Evolutionary conservation across 2,329 filamentous ascomycete genomes (phyloP).

Genomic region (Penicillium corylophilum): DNA sequence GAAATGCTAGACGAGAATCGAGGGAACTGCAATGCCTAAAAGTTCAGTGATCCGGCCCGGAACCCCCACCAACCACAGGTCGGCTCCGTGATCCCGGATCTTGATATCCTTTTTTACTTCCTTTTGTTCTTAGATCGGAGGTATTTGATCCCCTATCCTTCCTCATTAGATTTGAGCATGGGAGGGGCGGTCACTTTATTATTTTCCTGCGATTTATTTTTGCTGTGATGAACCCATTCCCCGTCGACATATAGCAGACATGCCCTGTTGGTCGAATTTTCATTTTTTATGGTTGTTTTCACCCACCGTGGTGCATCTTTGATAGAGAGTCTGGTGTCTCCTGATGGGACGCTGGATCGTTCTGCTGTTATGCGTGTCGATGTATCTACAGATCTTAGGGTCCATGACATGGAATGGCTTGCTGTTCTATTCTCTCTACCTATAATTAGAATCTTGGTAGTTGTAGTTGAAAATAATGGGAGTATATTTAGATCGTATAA

Average conservation of each 20-base stretch:
- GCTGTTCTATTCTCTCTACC: not conserved
- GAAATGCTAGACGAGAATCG: constrained; percentile 37
- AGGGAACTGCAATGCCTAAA: constrained; percentile 27
- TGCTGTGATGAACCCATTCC: constrained; percentile 20
- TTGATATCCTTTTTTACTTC: constrained; percentile 6
- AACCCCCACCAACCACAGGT: not conserved
- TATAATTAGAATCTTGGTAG: not conserved
- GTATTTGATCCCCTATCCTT: constrained; percentile 3
- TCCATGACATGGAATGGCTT: not conserved
- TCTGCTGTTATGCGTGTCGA: constrained; percentile 6
- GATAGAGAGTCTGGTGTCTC: constrained; percentile 13
- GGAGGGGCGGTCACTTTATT: constrained; percentile 12
- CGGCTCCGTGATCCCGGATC: constrained; percentile 6
- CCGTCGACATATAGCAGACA: constrained; percentile 7
- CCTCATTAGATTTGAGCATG: constrained; percentile 8
- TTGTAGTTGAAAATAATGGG: not conserved
- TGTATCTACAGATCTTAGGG: constrained; percentile 11
- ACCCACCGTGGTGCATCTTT: constrained; percentile 5
- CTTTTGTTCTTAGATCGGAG: constrained; percentile 9
- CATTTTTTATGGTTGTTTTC: constrained; percentile 1
- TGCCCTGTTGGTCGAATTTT: constrained; percentile 8
- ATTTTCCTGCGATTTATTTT: constrained; percentile 22
- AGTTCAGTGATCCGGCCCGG: constrained; percentile 15
- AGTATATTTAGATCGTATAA: not conserved
- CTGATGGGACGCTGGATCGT: not conserved